Percentiles rank a stretch among this genome's conserved stretches.
Conservation (phyloP, 2,329 filamentous ascomycete species). For the Ilyonectria destructans region DNA sequence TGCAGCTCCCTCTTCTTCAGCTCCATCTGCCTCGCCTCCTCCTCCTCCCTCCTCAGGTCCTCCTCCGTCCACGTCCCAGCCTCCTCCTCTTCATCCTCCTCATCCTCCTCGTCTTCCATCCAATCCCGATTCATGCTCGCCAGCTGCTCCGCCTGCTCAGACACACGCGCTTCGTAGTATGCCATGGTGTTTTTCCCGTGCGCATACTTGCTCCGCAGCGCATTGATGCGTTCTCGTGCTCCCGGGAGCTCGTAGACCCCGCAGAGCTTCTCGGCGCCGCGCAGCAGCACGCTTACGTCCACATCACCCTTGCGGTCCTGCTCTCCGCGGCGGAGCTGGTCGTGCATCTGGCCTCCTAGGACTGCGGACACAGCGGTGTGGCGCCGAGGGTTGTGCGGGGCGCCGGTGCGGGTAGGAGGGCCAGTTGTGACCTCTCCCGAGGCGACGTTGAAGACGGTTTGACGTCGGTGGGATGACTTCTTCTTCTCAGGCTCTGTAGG, state of each 20-base stretch:
- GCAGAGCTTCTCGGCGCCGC: slow-evolving; percentile 91
- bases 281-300: slow-evolving; percentile 88
- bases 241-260: slow-evolving; percentile 89
- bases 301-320: slow-evolving; percentile 75
- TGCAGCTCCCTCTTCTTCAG: slow-evolving; percentile 71
- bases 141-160: slow-evolving; percentile 82
- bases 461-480: slow-evolving; percentile 64
- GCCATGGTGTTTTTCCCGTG: slow-evolving; percentile 82
- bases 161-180: slow-evolving; percentile 86
- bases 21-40: slow-evolving; percentile 73
- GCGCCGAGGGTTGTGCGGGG: slow-evolving; percentile 67
- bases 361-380: slow-evolving; percentile 93
- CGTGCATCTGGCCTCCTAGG: slow-evolving; percentile 88
- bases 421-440: slow-evolving; percentile 75
- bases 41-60: slow-evolving; percentile 79
- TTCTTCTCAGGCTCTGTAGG: slow-evolving; percentile 58
- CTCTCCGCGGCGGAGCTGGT: slow-evolving; percentile 78
- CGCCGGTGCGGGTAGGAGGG: slow-evolving; percentile 63
- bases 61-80: slow-evolving; percentile 75
- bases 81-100: slow-evolving; percentile 67
- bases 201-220: slow-evolving; percentile 79
- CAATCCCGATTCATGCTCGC: slow-evolving; percentile 80
- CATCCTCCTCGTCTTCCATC: slow-evolving; percentile 70
- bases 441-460: slow-evolving; percentile 78
- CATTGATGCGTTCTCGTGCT: slow-evolving; percentile 82